These are phyloP conservation scores for Macaranga tanarius DNA, from an alignment of 441 rosid species.

Conservation along the genomic window DNA sequence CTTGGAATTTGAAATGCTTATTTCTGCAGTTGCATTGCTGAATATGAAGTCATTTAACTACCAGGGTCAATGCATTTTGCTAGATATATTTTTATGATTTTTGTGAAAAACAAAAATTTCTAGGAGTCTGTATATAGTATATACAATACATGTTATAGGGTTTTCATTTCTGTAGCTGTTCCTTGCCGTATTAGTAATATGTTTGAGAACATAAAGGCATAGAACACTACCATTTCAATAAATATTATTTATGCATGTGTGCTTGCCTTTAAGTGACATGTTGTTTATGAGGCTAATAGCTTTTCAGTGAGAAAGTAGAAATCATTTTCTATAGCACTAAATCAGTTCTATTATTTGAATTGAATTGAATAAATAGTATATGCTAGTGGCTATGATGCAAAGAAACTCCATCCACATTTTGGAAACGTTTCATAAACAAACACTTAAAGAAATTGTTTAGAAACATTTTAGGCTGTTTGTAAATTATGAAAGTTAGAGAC, in stretches of 20 bases:
- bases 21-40: background rate
- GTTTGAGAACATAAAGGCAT: background rate
- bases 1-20: background rate
- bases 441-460: no score
- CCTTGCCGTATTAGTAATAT: background rate
- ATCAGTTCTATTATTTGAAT: background rate
- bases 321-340: background rate
- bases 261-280: background rate
- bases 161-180: background rate
- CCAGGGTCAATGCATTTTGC: background rate
- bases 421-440: no score
- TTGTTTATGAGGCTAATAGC: background rate
- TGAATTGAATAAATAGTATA: background rate
- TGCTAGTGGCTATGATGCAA: no score
- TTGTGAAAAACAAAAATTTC: background rate
- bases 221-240: background rate
- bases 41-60: background rate
- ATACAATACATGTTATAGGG: background rate
- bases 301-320: constrained; percentile 3
- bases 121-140: background rate
- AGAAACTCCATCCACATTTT: no score
- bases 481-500: no score
- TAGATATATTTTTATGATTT: background rate
- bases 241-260: no score
- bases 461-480: no score